Base-by-base conservation (phyloP, 2,329 filamentous ascomycete genomes). In the Nakataea oryzae region DNA sequence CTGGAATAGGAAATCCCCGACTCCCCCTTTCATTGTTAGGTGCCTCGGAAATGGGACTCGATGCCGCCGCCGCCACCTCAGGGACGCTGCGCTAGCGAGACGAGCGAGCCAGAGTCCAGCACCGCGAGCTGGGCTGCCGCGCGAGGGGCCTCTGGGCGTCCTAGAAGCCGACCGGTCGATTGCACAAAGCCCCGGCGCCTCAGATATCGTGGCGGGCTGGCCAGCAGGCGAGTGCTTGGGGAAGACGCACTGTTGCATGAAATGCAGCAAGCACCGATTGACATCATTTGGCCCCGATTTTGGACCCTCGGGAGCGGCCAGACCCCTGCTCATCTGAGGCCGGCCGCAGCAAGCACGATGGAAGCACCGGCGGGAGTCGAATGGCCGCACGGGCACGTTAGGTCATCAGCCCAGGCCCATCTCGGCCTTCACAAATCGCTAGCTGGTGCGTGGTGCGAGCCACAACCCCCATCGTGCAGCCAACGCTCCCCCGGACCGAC, bases 201-300 rank as follows among this genome's bases (percentile, higher is more conserved):
- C 41, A 47, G 11, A 7, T 47, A 21, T 47, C n/a, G 11, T 17
- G 17, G 17, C 21, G 41, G 17, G 21, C 21, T 9, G 11, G 3
- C 14, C 6, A n/a, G 8, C 17, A 50, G 41, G 24, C 41, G 54
- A 28, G 54, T 3, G 24, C 11, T 26, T 56, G 27, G 14, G 54
- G 54, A 26, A 56, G 14, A 17, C 54, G 4, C 12, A n/a, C n/a
- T 5, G 13, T n/a, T 56, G 17, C 26, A 29, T 12, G 28, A 6
- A 28, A 17, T 56, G 54, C 26, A 56, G 28, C 54, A 56, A 24
- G 26, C 12, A 6, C n/a, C n/a, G 54, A 56, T 28, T 56, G 54
- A 60, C 59, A 60, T 60, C 59, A 60, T 55, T 28, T 30, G 28
- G 41, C 47, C 59, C 41, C 59, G n/a, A 29, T 60, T 55, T 27